Evolutionary conservation across 176 grass and related monocot genomes (phyloP).

Genomic region (Carex pumila): DNA sequence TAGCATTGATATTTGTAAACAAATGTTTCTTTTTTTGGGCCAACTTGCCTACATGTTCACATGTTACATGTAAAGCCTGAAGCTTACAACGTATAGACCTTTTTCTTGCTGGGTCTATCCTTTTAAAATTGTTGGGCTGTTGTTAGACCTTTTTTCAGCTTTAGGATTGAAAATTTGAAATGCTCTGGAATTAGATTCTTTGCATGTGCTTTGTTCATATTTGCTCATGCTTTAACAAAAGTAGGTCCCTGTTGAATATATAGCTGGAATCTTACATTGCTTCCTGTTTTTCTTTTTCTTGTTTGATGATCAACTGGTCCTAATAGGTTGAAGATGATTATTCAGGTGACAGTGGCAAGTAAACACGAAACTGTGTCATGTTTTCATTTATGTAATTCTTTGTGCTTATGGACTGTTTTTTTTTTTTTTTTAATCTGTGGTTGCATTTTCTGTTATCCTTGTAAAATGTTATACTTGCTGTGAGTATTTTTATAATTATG

Average conservation of each 20-base stretch:
- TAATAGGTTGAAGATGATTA: conserved; percentile 49
- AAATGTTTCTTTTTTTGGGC: neutral
- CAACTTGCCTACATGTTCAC: neutral
- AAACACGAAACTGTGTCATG: no score
- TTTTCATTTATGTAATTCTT: no score
- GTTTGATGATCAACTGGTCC: conserved; percentile 20
- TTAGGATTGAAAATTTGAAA: no score
- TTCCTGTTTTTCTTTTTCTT: neutral
- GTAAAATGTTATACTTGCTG: no score
- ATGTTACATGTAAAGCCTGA: neutral
- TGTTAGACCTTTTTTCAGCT: neutral
- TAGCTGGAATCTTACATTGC: no score
- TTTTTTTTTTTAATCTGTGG: no score
- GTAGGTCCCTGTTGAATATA: neutral
- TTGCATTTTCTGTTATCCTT: no score
- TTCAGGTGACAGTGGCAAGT: conserved; percentile 22
- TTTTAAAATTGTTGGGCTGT: neutral
- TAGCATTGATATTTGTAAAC: neutral
- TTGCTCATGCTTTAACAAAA: neutral
- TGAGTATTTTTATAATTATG: no score
- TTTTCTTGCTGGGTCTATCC: neutral
- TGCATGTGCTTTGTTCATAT: neutral
- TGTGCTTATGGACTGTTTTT: no score
- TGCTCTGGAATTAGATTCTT: no score
- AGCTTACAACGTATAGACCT: neutral